These are phyloP conservation scores for Brettanomyces custersianus DNA, from an alignment of 805 yeast genomes.

Conservation along the genomic window DNA sequence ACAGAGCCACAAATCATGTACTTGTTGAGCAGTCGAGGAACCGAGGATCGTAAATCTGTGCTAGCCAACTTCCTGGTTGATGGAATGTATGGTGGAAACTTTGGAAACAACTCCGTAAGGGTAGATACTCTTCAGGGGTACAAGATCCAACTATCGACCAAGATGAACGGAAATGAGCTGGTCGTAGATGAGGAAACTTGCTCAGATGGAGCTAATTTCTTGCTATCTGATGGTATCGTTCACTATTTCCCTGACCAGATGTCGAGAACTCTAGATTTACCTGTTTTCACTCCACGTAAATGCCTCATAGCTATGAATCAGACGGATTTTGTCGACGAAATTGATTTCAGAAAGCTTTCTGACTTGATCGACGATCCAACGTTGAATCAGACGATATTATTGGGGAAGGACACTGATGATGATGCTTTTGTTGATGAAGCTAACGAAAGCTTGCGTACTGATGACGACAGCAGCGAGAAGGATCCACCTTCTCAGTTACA, in stretches of 20 bases:
- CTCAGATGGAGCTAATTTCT: constrained; percentile 30
- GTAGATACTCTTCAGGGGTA: constrained; percentile 21
- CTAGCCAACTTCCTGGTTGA: constrained; percentile 28
- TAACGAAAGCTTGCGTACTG: constrained; percentile 20
- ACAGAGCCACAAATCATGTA: constrained; percentile 39
- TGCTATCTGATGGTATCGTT: constrained; percentile 39
- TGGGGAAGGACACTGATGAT: constrained; percentile 31
- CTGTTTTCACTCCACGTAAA: constrained; percentile 43
- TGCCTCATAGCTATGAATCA: constrained; percentile 51
- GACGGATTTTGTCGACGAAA: constrained; percentile 58
- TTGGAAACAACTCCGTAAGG: constrained; percentile 10
- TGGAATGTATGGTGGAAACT: constrained; percentile 38
- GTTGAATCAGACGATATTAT: constrained; percentile 51
- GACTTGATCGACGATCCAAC: constrained; percentile 47
- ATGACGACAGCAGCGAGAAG: background rate
- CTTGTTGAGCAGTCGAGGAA: constrained; percentile 25
- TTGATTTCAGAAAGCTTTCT: constrained; percentile 49
- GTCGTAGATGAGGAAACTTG: constrained; percentile 28
- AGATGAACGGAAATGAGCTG: constrained; percentile 26
- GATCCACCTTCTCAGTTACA: no score
- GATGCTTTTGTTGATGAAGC: background rate
- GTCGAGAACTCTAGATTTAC: constrained; percentile 13
- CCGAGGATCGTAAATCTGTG: constrained; percentile 18
- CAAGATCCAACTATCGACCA: constrained; percentile 13
- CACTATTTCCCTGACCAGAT: constrained; percentile 35